Percentiles rank a stretch among this genome's conserved stretches.
These are phyloP conservation scores for Globisporangium paroecandrum DNA, from an alignment of 352 stramenopile species.

Conservation along the genomic window DNA sequence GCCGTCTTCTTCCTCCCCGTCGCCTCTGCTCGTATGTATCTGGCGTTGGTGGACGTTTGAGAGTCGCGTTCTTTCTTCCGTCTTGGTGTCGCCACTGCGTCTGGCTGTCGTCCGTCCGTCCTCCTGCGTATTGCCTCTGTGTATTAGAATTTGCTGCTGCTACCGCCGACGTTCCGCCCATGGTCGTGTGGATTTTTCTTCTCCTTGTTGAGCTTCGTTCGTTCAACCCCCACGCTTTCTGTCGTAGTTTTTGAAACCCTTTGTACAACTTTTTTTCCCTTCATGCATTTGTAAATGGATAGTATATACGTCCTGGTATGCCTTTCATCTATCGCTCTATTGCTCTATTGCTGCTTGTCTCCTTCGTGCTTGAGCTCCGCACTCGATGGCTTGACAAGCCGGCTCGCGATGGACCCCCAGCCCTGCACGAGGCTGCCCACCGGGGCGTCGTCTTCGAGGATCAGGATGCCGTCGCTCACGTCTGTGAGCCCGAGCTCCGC, in stretches of 20 bases:
- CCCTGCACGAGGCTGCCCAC: slow-evolving; percentile 51
- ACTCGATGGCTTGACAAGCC: slow-evolving; percentile 17
- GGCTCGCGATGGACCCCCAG: slow-evolving; percentile 34
- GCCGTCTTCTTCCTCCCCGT: neutral
- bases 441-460: slow-evolving; percentile 51
- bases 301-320: slow-evolving; percentile 8
- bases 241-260: slow-evolving; percentile 1
- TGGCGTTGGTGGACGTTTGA: neutral
- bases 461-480: slow-evolving; percentile 65
- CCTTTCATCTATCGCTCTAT: neutral
- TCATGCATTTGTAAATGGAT: slow-evolving; percentile 6
- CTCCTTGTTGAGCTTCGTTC: neutral
- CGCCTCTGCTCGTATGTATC: neutral
- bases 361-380: neutral
- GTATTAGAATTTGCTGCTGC: slow-evolving; percentile 12
- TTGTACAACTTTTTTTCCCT: slow-evolving; percentile 5
- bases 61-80: neutral
- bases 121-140: slow-evolving; percentile 4
- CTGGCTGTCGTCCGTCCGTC: neutral
- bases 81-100: neutral
- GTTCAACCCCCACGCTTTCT: neutral
- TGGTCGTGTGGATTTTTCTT: slow-evolving; percentile 10
- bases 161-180: slow-evolving; percentile 7
- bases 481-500: slow-evolving; percentile 61
- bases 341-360: neutral